Conservation (phyloP, 1,284 basidiomycete species). For the Clitocybe nebularis region DNA sequence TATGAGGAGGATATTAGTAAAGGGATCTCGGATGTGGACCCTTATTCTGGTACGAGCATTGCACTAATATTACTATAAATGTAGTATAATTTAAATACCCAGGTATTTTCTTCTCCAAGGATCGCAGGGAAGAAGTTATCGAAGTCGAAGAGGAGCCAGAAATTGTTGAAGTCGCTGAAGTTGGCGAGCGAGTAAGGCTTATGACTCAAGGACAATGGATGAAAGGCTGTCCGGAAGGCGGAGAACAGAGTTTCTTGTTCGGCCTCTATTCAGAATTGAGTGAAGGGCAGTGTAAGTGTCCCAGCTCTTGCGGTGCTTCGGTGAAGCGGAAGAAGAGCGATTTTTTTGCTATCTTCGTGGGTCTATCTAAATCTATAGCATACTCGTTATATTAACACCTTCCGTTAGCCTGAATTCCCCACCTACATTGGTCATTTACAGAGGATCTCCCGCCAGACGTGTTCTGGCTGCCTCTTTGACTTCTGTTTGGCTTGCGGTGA, state of each 20-base stretch:
- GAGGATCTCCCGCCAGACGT: slow-evolving; percentile 54
- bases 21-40: slow-evolving; percentile 59
- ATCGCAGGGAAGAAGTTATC: slow-evolving; percentile 80
- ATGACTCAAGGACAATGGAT: slow-evolving; percentile 93
- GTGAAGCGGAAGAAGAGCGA: slow-evolving; percentile 63
- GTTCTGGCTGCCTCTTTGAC: slow-evolving; percentile 58
- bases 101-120: slow-evolving; percentile 92
- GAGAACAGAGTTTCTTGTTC: slow-evolving; percentile 86
- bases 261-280: slow-evolving; percentile 74
- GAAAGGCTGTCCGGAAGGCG: slow-evolving; percentile 91
- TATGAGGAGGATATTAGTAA: slow-evolving; percentile 43
- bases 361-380: slow-evolving; percentile 26
- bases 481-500: slow-evolving; percentile 88
- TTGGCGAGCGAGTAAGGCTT: slow-evolving; percentile 50
- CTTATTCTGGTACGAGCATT: slow-evolving; percentile 66
- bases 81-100: slow-evolving; percentile 3
- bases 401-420: slow-evolving; percentile 61
- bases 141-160: slow-evolving; percentile 81
- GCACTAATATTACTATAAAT: not conserved
- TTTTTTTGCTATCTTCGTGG: slow-evolving; percentile 80
- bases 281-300: slow-evolving; percentile 62
- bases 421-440: slow-evolving; percentile 65
- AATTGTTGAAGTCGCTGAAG: slow-evolving; percentile 40
- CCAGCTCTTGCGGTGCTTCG: slow-evolving; percentile 64
- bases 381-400: slow-evolving; percentile 5